Base-by-base conservation (phyloP, 768 basidiomycete genomes). In the Lactifluus subvellereus region DNA sequence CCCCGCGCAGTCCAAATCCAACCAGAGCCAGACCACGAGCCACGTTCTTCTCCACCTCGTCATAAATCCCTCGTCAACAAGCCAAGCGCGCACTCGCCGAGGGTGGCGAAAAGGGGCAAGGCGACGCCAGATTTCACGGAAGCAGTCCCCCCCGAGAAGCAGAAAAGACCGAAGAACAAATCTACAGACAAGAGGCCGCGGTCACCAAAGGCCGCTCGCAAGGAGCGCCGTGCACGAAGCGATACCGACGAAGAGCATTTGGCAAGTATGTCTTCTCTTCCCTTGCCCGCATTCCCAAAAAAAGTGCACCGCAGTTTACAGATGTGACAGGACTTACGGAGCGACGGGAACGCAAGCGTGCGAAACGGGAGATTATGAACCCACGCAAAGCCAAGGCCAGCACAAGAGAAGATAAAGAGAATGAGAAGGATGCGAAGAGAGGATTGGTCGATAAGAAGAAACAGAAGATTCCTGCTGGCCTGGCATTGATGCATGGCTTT, bases 401-500 rank as follows among this genome's bases (percentile, higher is more conserved):
- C 33, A 42, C 45, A 22, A 48, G 48, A n/a, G 50, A 32, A 22
- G 59, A 30, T 54, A 48, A 60, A 62, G 66, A 69, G 57, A 67
- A 71, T 54, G 52, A 65, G 53, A 64, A 72, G 10, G 53, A 64
- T 32, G 10, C 57, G 37, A 71, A 71, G 50, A 62, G 45, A 51
- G 37, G 33, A 4, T 16, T 69, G 64, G 45, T 70, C 49, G 52
- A 70, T 71, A 57, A 71, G 67, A 37, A 73, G 72, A 59, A 68
- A 66, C 45, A 47, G n/a, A 79, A 74, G 50, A 60, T 77, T 10
- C 76, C 80, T 9, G 73, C 80, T 1, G 83, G 80, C 4, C 75
- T 87, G 38, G 85, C 86, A 0, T 75, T 89, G 32, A 84, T 89
- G 83, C 84, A 87, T 64, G 85, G 84, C 0, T 86, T 88, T 69